Percentiles rank a stretch among this genome's conserved stretches.
phyloP scores from a whole-genome alignment of 225 moss, liverwort and hornwort species.

The Pseudisothecium myosuroides region DNA sequence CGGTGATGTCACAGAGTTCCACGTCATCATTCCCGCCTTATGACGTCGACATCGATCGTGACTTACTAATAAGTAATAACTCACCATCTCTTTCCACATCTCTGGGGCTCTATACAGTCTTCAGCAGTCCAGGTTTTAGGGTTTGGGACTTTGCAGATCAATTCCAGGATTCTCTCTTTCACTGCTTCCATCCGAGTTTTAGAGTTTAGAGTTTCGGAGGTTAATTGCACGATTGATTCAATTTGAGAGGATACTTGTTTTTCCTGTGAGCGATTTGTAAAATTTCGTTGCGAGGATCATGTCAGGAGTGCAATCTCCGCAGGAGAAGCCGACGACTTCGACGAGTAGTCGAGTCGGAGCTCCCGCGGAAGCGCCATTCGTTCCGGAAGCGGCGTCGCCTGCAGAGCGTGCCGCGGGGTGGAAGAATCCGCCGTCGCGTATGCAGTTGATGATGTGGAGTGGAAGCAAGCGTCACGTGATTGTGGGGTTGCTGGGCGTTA shows the following conservation, averaged over 20 bases:
- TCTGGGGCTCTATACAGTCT: neutral
- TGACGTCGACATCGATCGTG: neutral
- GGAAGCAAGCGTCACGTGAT: conserved; percentile 86
- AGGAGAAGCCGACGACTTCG: neutral
- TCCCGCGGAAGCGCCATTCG: conserved; percentile 19
- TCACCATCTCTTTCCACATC: neutral
- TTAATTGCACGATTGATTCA: neutral
- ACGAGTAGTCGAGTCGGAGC: neutral
- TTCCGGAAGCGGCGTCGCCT: conserved; percentile 30
- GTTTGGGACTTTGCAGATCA: neutral
- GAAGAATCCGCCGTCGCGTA: conserved; percentile 62
- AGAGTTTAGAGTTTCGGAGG: neutral
- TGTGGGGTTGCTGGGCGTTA: conserved; percentile 58
- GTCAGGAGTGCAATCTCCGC: neutral
- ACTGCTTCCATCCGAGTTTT: neutral
- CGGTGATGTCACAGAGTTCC: neutral
- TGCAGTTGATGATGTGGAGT: conserved; percentile 76
- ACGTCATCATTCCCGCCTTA: neutral
- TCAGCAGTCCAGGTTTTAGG: neutral
- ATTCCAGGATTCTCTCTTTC: neutral
- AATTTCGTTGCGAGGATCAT: neutral
- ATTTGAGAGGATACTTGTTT: neutral
- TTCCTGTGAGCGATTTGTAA: neutral
- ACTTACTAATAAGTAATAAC: too few relatives aligned
- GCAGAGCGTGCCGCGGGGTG: conserved; percentile 31